These are phyloP conservation scores for Teratosphaeria zuluensis DNA, from an alignment of 2,329 filamentous ascomycete genomes.

Conservation along the genomic window DNA sequence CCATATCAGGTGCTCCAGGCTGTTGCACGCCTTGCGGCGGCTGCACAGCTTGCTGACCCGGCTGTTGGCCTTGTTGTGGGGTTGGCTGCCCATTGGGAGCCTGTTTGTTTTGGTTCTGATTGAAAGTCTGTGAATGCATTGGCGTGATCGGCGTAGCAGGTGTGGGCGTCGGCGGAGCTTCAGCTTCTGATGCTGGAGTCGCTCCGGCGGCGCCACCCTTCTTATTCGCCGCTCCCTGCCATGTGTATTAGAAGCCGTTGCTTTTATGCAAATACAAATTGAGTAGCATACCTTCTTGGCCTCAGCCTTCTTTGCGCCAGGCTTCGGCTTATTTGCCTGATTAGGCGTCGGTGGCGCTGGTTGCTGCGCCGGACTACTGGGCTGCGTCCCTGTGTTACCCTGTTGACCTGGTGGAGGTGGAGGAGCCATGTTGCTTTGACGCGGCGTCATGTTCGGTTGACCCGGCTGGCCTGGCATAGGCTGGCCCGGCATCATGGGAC, in stretches of 20 bases:
- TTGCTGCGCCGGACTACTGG: conserved; percentile 38
- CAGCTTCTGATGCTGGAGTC: conserved; percentile 33
- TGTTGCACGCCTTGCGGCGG: neutral
- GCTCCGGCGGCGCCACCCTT: conserved; percentile 20
- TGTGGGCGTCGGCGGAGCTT: conserved; percentile 39
- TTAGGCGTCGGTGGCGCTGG: conserved; percentile 65
- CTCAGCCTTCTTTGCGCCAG: conserved; percentile 64
- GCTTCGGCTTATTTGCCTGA: conserved; percentile 60
- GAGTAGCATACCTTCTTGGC: conserved; percentile 47
- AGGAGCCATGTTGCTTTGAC: conserved; percentile 48
- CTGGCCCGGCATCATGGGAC: conserved; percentile 32
- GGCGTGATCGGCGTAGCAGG: conserved; percentile 41
- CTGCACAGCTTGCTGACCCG: conserved; percentile 1
- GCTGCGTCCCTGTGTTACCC: conserved; percentile 34
- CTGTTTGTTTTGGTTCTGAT: conserved; percentile 26
- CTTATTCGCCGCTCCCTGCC: conserved; percentile 8
- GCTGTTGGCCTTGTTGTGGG: conserved; percentile 7
- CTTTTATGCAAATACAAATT: conserved; percentile 31
- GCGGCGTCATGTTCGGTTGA: conserved; percentile 54
- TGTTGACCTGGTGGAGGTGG: conserved; percentile 40
- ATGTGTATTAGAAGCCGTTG: conserved; percentile 5
- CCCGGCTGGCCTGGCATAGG: conserved; percentile 37
- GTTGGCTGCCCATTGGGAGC: conserved; percentile 25
- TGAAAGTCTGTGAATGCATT: conserved; percentile 29
- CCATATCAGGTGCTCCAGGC: conserved; percentile 20